phyloP scores from a whole-genome alignment of 306 rosid genomes.

The Castanea crenata region DNA sequence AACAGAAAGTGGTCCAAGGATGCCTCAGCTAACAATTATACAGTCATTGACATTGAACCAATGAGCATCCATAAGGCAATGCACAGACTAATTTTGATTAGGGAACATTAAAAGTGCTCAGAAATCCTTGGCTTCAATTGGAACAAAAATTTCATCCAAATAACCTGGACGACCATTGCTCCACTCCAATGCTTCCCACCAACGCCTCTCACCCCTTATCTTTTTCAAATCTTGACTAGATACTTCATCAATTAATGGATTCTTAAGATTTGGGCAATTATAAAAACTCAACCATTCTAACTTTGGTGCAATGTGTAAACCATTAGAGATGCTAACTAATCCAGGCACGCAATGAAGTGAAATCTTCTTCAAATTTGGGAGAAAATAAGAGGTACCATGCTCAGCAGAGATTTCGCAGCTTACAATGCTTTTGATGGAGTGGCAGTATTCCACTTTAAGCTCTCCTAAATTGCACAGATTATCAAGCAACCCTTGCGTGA shows the following conservation, averaged over 20 bases:
- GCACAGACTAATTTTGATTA: neutral
- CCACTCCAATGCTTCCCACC: conserved; percentile 24
- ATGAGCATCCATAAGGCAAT: neutral
- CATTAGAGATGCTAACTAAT: conserved; percentile 14
- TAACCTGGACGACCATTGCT: neutral
- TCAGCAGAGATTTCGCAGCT: neutral
- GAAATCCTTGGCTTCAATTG: neutral
- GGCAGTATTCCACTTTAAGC: conserved; percentile 18
- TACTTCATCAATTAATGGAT: neutral
- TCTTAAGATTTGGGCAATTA: conserved; percentile 19
- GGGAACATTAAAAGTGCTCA: neutral
- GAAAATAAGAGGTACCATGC: neutral
- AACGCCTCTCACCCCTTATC: conserved; percentile 16
- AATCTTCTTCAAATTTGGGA: conserved; percentile 4
- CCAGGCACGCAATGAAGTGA: conserved; percentile 4
- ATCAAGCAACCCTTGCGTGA: neutral
- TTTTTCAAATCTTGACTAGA: neutral
- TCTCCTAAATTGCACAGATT: neutral
- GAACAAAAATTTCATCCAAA: neutral
- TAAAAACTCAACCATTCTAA: conserved; percentile 12
- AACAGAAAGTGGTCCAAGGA: neutral
- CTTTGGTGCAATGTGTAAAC: neutral
- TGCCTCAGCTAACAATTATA: neutral
- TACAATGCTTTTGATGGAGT: conserved; percentile 1
- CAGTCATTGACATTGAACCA: neutral